Evolutionary conservation across 2,329 filamentous ascomycete species (phyloP), one percentile per base, ranked within the genome.

Genomic region (Orbilia quercus): DNA sequence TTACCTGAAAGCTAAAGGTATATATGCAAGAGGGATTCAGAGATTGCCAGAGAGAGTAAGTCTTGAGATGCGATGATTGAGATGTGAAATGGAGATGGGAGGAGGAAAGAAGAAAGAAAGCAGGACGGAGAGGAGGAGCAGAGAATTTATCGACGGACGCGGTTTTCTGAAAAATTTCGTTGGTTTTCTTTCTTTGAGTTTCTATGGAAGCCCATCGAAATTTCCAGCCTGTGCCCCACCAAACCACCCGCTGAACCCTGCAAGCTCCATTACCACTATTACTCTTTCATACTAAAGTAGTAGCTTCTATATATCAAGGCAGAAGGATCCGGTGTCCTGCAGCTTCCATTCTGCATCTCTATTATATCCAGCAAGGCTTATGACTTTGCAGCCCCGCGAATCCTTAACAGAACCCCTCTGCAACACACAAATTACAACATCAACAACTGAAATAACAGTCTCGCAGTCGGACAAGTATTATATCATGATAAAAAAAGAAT

Each of bases 181-280:
- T 38, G 42, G 42, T 38, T 57, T 63, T 57, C 58, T 64, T 69
- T 72, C 67, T 64, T 64, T 60, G 67, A 59, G 67, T 64, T 72
- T 72, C 67, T 44, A 72, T 72, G 67, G 67, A 72, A 72, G 58
- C 38, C 67, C 67, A 72, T 72, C 67, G 67, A 72, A 72, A 58
- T 51, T 72, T 72, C 67, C 50, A 72, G 38, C 42, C 25, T 63
- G 66, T 71, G 66, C 66, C 66, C 66, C 66, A 71, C 66, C 66
- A 71, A 64, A 34, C 34, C 48, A 53, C 58, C 44, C 16, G n/a
- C 36, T 34, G 9, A 36, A 36, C 59, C 23, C 60, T 38, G 34
- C 42, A 23, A 7, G 25, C 44, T 45, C 34, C 51, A 9, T n/a
- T n/a, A n/a, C n/a, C n/a, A n/a, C n/a, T n/a, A n/a, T n/a, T n/a